phyloP scores from a whole-genome alignment of 768 basidiomycete genomes.

The Mycena sanguinolenta region DNA sequence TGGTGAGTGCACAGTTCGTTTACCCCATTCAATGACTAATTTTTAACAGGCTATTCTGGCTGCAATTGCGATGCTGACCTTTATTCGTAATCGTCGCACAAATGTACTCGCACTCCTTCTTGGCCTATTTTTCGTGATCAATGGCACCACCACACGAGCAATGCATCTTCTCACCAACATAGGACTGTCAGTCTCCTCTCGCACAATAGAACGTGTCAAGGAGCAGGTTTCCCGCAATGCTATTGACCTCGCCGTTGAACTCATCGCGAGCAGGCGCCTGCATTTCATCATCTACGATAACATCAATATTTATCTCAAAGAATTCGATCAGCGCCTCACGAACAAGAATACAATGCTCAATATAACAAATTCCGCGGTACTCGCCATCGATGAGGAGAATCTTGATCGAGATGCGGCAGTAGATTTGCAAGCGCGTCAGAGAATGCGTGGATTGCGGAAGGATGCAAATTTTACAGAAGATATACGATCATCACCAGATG shows the following conservation, averaged over 20 bases:
- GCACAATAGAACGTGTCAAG: constrained; percentile 46
- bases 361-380: constrained; percentile 15
- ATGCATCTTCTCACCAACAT: constrained; percentile 43
- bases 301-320: no score
- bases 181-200: constrained; percentile 38
- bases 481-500: constrained; percentile 36
- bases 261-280: constrained; percentile 40
- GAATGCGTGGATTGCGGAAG: no score
- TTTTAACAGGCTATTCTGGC: constrained; percentile 21
- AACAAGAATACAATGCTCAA: not conserved
- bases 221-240: constrained; percentile 41
- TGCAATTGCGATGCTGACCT: constrained; percentile 17
- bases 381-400: constrained; percentile 30
- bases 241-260: constrained; percentile 37
- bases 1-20: constrained; percentile 11
- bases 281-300: constrained; percentile 28
- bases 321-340: not conserved
- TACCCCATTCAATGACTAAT: not conserved
- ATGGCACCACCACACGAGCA: constrained; percentile 44
- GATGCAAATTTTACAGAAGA: constrained; percentile 37
- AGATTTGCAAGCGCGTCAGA: no score
- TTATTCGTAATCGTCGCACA: constrained; percentile 41
- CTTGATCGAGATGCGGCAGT: not conserved
- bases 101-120: constrained; percentile 43
- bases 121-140: constrained; percentile 20